A percentile compares a stretch with the other conserved stretches of the same genome.
Evolutionary conservation across 1,284 basidiomycete species (phyloP).

Genomic region (Sporisorium reilianum): DNA sequence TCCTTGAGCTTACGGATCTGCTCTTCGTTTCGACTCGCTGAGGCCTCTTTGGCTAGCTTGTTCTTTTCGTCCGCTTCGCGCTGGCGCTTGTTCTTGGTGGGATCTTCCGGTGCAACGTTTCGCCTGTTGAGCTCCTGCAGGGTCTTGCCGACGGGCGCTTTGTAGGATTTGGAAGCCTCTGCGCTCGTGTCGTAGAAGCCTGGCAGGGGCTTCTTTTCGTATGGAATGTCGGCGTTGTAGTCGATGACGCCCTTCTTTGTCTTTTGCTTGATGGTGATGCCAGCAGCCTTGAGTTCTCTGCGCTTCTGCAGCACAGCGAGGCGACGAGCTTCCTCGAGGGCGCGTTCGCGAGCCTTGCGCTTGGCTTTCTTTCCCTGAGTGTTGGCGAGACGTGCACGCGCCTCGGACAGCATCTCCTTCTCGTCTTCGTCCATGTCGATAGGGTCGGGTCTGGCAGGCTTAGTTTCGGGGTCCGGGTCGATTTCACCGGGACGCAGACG

Average conservation of each 20-base stretch:
- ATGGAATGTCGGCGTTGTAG: conserved; percentile 99
- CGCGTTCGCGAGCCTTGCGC: conserved; percentile 88
- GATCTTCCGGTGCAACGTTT: conserved; percentile 76
- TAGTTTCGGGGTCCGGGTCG: conserved; percentile 98
- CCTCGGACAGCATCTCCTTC: conserved; percentile 99
- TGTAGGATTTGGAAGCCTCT: conserved; percentile 87
- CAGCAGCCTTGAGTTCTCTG: conserved; percentile 95
- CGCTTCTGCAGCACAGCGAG: conserved; percentile 97
- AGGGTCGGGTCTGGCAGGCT: conserved; percentile 96
- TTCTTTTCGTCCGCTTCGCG: conserved; percentile 76
- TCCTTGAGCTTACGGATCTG: conserved; percentile 98
- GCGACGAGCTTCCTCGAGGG: conserved; percentile 90
- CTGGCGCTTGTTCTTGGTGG: conserved; percentile 70
- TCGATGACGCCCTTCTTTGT: conserved; percentile 97
- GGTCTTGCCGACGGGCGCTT: conserved; percentile 90
- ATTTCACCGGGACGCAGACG: conserved; percentile 94
- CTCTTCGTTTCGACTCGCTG: conserved; percentile 78
- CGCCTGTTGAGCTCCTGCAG: conserved; percentile 75
- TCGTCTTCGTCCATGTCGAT: conserved; percentile 99
- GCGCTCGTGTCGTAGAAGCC: conserved; percentile 98
- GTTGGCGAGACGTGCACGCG: conserved; percentile 95
- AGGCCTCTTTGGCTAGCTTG: conserved; percentile 78
- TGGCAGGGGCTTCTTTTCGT: conserved; percentile 93
- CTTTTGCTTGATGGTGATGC: conserved; percentile 82
- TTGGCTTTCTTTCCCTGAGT: conserved; percentile 99